A percentile compares a stretch with the other conserved stretches of the same genome.
Evolutionary conservation across 306 rosid species (phyloP).

Genomic region (Morella rubra): DNA sequence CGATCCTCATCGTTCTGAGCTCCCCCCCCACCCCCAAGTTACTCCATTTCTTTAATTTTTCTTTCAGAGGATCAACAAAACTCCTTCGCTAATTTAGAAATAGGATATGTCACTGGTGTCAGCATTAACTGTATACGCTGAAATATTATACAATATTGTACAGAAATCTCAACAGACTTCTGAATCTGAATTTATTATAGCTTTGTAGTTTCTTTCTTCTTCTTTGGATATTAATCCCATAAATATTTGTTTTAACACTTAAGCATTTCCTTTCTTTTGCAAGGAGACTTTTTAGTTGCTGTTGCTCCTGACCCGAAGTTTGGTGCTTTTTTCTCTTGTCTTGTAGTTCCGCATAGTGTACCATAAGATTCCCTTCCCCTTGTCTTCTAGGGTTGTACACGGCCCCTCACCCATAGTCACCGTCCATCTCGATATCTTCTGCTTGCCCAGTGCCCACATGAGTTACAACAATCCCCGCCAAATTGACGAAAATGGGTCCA

Average conservation of each 20-base stretch:
- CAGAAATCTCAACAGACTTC: conserved; percentile 45
- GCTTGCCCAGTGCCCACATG: not conserved
- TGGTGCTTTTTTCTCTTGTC: conserved; percentile 6
- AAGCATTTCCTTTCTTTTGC: not conserved
- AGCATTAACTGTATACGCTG: conserved; percentile 43
- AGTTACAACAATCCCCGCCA: conserved; percentile 3
- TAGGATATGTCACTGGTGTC: conserved; percentile 34
- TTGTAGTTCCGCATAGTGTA: not conserved
- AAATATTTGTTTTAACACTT: not conserved
- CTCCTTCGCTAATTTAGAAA: conserved; percentile 18
- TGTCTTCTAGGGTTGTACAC: conserved; percentile 38
- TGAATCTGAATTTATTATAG: conserved; percentile 26
- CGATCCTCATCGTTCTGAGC: not conserved
- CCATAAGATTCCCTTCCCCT: not conserved
- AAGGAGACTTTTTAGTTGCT: not conserved
- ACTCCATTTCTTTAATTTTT: conserved; percentile 12
- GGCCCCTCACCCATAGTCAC: not conserved
- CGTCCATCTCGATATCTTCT: too few species aligned
- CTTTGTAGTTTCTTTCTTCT: not conserved
- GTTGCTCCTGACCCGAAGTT: conserved; percentile 12
- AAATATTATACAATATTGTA: conserved; percentile 46
- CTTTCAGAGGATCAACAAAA: conserved; percentile 13
- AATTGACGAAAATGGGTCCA: not conserved
- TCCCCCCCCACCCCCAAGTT: not conserved
- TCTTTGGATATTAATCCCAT: not conserved